phyloP scores from a whole-genome alignment of 805 yeast species.

The Starmerella khaoyaiensis region DNA sequence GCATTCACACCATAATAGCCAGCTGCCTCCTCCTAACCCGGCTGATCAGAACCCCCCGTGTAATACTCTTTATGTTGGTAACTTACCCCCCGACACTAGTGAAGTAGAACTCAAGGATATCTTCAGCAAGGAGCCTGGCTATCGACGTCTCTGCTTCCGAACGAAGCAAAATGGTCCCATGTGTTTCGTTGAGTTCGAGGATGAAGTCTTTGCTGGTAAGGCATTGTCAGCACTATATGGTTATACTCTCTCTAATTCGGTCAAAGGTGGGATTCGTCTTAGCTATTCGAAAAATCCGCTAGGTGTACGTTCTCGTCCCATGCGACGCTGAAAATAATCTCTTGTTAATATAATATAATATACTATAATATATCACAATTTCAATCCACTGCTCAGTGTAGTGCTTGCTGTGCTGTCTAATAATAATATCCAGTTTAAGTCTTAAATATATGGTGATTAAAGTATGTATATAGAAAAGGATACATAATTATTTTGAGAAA shows the following conservation, averaged over 20 bases:
- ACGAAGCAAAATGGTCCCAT: conserved; percentile 85
- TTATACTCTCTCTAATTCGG: conserved; percentile 71
- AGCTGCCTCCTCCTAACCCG: conserved; percentile 61
- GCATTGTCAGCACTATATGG: conserved; percentile 93
- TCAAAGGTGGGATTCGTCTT: conserved; percentile 87
- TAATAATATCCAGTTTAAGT: too few species aligned
- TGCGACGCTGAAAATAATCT: conserved; percentile 11
- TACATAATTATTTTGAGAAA: too few species aligned
- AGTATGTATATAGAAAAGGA: too few species aligned
- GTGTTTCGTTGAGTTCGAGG: conserved; percentile 99
- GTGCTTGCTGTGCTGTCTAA: too few species aligned
- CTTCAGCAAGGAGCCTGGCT: conserved; percentile 82
- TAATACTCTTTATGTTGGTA: conserved; percentile 92
- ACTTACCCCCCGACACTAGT: conserved; percentile 91
- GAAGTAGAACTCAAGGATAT: conserved; percentile 81
- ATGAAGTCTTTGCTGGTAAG: conserved; percentile 81
- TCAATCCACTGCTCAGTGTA: too few species aligned
- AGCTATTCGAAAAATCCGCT: conserved; percentile 93
- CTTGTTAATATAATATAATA: too few species aligned
- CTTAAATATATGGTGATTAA: too few species aligned
- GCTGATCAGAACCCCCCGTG: conserved; percentile 99
- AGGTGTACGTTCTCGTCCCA: conserved; percentile 69
- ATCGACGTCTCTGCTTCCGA: conserved; percentile 81
- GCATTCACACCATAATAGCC: conserved; percentile 2
- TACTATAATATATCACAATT: too few species aligned